Evolutionary conservation across 352 stramenopile species (phyloP).

Genomic region (Aphanomyces cochlioides): DNA sequence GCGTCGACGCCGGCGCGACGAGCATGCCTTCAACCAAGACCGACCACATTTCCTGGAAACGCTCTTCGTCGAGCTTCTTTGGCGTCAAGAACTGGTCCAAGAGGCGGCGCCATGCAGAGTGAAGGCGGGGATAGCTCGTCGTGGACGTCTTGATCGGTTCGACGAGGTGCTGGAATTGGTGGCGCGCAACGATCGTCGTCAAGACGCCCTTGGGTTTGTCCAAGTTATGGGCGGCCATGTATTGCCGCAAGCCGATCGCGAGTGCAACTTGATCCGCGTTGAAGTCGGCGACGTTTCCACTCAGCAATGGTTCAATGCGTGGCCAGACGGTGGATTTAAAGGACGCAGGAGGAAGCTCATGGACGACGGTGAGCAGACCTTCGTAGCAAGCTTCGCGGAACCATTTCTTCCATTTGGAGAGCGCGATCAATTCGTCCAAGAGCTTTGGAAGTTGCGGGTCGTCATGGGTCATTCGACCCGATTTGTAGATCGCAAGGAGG

Average conservation of each 20-base stretch:
- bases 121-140: conserved; percentile 66
- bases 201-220: conserved; percentile 39
- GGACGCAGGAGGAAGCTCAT: conserved; percentile 41
- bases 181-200: conserved; percentile 46
- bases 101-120: conserved; percentile 71
- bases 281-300: conserved; percentile 42
- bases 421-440: conserved; percentile 41
- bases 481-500: conserved; percentile 76
- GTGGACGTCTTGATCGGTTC: conserved; percentile 68
- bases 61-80: conserved; percentile 47
- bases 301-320: conserved; percentile 39
- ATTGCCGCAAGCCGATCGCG: conserved; percentile 66
- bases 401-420: conserved; percentile 82
- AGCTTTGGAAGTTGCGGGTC: conserved; percentile 42
- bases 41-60: conserved; percentile 74
- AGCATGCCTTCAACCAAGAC: conserved; percentile 80
- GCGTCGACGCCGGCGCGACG: conserved; percentile 48
- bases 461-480: conserved; percentile 44
- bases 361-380: conserved; percentile 55
- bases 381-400: conserved; percentile 78
- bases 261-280: conserved; percentile 80
- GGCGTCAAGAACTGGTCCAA: conserved; percentile 69
- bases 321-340: conserved; percentile 36
- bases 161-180: conserved; percentile 56
- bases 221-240: conserved; percentile 47